These are phyloP conservation scores for Aspergillus sparsus DNA, from an alignment of 495 filamentous ascomycete species.

Conservation along the genomic window DNA sequence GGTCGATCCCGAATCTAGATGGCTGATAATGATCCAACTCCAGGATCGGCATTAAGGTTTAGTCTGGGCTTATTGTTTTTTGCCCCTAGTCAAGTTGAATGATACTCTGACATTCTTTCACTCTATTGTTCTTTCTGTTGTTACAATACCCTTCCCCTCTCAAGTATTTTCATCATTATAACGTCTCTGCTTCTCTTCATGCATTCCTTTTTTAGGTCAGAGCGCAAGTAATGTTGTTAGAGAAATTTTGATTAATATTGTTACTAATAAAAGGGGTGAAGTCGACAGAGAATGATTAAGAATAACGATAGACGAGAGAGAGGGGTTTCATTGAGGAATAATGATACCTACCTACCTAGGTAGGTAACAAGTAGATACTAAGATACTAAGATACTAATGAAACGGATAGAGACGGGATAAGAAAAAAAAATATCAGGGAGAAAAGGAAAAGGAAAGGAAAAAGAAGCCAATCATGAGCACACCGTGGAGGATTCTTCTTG, in stretches of 20 bases:
- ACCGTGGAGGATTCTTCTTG: neutral
- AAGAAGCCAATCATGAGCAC: neutral
- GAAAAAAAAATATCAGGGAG: neutral
- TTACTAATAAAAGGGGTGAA: no score
- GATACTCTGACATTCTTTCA: constrained; percentile 23
- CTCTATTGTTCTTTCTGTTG: neutral
- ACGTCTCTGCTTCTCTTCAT: neutral
- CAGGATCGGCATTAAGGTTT: constrained; percentile 26
- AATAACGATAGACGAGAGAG: no score
- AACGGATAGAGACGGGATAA: no score
- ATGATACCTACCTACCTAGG: no score
- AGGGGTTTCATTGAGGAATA: no score
- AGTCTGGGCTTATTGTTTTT: constrained; percentile 8
- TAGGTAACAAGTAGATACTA: no score
- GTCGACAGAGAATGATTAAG: no score
- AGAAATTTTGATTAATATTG: no score
- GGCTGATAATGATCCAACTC: constrained; percentile 17
- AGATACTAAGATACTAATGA: no score
- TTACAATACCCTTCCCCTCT: neutral
- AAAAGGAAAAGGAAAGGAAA: neutral
- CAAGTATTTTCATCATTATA: neutral
- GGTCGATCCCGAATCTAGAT: constrained; percentile 23
- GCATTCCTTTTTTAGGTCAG: neutral
- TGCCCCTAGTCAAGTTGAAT: constrained; percentile 11
- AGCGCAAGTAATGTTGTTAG: neutral